A percentile compares a stretch with the other conserved stretches of the same genome.
phyloP scores from a whole-genome alignment of 768 basidiomycete genomes.

The Boletus sensibilis region DNA sequence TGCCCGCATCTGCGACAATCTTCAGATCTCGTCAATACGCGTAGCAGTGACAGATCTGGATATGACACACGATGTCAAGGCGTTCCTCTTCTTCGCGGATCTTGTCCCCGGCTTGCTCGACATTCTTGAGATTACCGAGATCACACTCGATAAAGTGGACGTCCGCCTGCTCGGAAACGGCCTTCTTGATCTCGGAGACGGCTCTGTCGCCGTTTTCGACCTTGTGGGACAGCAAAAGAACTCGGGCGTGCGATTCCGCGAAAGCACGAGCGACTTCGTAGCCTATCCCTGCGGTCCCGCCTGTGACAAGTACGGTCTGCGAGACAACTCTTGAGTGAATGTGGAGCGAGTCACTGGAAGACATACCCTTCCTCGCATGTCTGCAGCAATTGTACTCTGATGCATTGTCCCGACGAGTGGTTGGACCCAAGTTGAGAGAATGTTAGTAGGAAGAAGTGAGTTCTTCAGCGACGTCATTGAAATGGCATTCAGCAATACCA shows the following conservation, averaged over 20 bases:
- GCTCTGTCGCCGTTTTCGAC: not conserved
- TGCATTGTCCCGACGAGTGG: not conserved
- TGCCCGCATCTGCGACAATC: not conserved
- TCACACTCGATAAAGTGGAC: constrained; percentile 3
- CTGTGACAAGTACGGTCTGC: not conserved
- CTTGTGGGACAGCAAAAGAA: not conserved
- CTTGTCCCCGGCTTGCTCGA: not conserved
- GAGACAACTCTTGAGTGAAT: not conserved
- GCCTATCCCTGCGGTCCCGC: not conserved
- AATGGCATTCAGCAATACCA: not conserved
- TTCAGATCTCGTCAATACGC: not conserved
- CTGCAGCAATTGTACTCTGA: not conserved
- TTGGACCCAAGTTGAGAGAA: not conserved
- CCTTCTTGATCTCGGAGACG: constrained; percentile 1
- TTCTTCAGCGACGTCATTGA: constrained; percentile 14
- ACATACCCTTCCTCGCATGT: not conserved
- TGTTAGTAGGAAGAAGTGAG: not conserved
- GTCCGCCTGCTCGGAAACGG: not conserved
- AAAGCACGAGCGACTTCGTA: constrained; percentile 1
- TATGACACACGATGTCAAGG: not conserved
- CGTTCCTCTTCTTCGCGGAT: not conserved
- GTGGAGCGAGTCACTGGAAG: not conserved
- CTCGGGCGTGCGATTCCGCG: not conserved
- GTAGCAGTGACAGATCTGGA: not conserved
- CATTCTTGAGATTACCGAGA: not conserved